Evolutionary conservation across 208 protist species (phyloP).

Genomic region (Crithidia bombi): DNA sequence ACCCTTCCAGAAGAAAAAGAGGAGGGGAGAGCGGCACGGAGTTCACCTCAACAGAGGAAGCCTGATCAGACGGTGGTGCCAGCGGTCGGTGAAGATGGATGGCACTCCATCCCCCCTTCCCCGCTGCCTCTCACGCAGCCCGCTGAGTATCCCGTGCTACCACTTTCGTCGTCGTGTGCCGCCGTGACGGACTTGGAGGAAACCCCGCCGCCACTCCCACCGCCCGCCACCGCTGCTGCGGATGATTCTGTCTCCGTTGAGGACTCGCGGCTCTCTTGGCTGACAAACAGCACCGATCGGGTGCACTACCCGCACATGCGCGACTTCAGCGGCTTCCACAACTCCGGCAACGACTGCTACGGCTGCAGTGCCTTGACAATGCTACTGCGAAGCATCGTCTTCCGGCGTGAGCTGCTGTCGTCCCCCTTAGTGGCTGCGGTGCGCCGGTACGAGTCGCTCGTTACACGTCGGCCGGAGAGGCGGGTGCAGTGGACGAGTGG

Average conservation of each 20-base stretch:
- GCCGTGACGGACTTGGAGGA: background rate
- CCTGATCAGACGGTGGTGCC: constrained; percentile 1
- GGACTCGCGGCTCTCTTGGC: background rate
- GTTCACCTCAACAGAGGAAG: background rate
- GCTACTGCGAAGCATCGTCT: constrained; percentile 64
- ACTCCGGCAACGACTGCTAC: constrained; percentile 83
- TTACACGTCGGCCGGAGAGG: constrained; percentile 11
- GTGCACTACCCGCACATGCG: constrained; percentile 8
- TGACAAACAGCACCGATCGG: background rate
- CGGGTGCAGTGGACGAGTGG: constrained; percentile 25
- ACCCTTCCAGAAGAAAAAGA: background rate
- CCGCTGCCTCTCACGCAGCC: constrained; percentile 11
- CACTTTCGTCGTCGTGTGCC: background rate
- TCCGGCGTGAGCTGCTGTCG: constrained; percentile 43
- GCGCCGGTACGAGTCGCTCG: constrained; percentile 25
- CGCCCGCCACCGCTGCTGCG: background rate
- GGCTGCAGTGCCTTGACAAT: constrained; percentile 82
- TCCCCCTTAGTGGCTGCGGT: constrained; percentile 33
- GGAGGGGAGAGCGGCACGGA: background rate
- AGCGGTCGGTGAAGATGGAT: background rate
- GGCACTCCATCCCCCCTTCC: background rate
- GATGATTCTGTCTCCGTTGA: background rate
- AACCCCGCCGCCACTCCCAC: background rate
- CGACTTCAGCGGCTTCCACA: constrained; percentile 80
- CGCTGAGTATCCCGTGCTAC: background rate